Evolutionary conservation across 2,329 filamentous ascomycete genomes (phyloP), one percentile per base, ranked within the genome.

Genomic region (Ceratocystiopsis sp.): DNA sequence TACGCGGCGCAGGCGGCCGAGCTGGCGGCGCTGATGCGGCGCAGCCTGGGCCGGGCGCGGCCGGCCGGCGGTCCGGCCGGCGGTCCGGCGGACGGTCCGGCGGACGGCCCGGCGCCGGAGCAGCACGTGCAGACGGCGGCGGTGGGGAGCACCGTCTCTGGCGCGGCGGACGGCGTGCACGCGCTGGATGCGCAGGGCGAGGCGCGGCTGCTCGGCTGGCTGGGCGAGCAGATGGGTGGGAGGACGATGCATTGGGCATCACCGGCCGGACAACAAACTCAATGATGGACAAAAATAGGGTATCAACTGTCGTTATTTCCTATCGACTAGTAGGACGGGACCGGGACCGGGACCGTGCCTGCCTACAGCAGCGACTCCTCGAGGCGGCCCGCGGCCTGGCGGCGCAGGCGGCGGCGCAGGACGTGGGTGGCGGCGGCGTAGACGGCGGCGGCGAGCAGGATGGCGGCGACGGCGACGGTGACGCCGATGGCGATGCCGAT

Each of bases 1-100:
- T 68, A 72, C 44, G 52, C 56, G 35, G 49, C 54, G 1, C 71
- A 74, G 53, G 67, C 71, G 0, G 42, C 50, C 3, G 65, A 69
- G 52, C 53, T 75, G n/a, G 61, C 59, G 0, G 51, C 38, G 15
- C 51, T 69, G 45, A 71, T 74, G 66, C 60, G 62, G 34, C 59
- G 63, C 37, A 71, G 69, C 50, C 51, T 73, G 19, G 57, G 65
- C 25, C 62, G 59, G 50, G 19, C 19, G 19, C 4, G 4, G 19
- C 19, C 19, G 19, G 19, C 19, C 53, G 51, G 21, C 53, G 51
- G 5, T 54, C 3, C 53, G 51, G 21, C 34, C 53, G 51, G 21
- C 53, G 51, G 5, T 54, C 3, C 53, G 51, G 21, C 34, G 29
- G n/a, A n/a, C 15, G 38, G 33, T 16, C 12, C 60, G 1, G 57